Conservation (phyloP, 352 stramenopile genomes). For the Phytophthora ohioensis region DNA sequence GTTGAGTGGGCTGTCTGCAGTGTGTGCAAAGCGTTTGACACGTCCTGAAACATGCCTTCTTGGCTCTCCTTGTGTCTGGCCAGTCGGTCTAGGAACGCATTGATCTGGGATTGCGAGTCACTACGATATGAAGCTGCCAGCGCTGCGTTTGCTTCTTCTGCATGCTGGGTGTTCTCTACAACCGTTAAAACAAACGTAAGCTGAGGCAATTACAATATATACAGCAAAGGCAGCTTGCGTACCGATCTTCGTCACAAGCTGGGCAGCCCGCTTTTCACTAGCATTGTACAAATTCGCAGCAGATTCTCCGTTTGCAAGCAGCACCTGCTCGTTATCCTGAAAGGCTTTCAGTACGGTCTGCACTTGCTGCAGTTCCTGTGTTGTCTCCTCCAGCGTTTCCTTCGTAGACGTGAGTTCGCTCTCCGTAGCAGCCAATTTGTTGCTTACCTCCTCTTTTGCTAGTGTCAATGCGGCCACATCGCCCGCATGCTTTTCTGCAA, state of each 20-base stretch:
- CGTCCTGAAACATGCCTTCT: conserved; percentile 49
- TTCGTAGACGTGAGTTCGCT: conserved; percentile 45
- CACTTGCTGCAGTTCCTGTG: conserved; percentile 34
- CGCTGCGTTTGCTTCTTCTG: conserved; percentile 61
- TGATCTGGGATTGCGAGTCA: conserved; percentile 54
- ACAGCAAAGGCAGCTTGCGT: conserved; percentile 9
- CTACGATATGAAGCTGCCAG: conserved; percentile 55
- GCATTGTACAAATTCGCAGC: conserved; percentile 66
- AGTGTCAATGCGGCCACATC: conserved; percentile 55
- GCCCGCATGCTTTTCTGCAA: conserved; percentile 55
- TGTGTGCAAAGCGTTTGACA: conserved; percentile 54
- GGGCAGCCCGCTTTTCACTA: conserved; percentile 57
- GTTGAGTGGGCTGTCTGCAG: conserved; percentile 54
- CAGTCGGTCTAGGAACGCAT: conserved; percentile 55
- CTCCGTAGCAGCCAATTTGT: conserved; percentile 49
- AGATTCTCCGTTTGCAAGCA: conserved; percentile 61
- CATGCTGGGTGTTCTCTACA: conserved; percentile 54
- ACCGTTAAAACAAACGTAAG: conserved; percentile 13
- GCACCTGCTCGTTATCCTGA: conserved; percentile 60
- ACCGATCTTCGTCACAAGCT: conserved; percentile 68
- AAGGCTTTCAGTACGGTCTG: conserved; percentile 51
- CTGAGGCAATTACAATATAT: not conserved
- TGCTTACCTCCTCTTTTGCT: conserved; percentile 56
- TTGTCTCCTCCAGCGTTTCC: conserved; percentile 44
- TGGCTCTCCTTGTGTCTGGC: conserved; percentile 63